phyloP scores from a whole-genome alignment of 768 basidiomycete species.

The Boletus pseudopeckii region DNA sequence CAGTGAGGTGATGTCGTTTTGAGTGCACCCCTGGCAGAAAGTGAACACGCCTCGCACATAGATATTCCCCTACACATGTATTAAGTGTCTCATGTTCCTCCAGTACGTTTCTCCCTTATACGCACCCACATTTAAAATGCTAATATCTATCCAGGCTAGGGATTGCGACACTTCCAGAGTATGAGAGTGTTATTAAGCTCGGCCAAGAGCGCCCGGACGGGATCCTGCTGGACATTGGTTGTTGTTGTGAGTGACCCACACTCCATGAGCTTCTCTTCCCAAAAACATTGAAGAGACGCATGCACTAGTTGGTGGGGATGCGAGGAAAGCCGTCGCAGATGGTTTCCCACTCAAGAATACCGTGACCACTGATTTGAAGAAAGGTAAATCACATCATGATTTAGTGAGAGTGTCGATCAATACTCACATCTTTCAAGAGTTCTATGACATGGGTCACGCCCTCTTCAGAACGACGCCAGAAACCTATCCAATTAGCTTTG shows the following conservation, averaged over 20 bases:
- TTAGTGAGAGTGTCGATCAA: neutral
- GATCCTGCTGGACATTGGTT: constrained; percentile 45
- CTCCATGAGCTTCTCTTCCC: neutral
- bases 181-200: constrained; percentile 31
- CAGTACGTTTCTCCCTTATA: constrained; percentile 4
- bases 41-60: neutral
- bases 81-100: constrained; percentile 25
- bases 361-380: constrained; percentile 38
- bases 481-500: constrained; percentile 49
- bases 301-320: constrained; percentile 30
- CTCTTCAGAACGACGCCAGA: constrained; percentile 55
- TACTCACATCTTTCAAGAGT: constrained; percentile 35
- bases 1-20: neutral
- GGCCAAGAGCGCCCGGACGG: constrained; percentile 35
- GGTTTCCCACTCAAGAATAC: constrained; percentile 41
- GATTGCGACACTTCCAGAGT: constrained; percentile 15
- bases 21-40: neutral
- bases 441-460: constrained; percentile 56
- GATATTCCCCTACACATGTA: constrained; percentile 30
- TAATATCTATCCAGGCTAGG: constrained; percentile 6
- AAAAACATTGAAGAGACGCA: neutral
- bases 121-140: neutral
- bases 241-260: constrained; percentile 36
- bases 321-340: constrained; percentile 39
- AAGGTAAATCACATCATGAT: constrained; percentile 24